These are phyloP conservation scores for Suillus bovinus DNA, from an alignment of 768 basidiomycete genomes.

Conservation along the genomic window DNA sequence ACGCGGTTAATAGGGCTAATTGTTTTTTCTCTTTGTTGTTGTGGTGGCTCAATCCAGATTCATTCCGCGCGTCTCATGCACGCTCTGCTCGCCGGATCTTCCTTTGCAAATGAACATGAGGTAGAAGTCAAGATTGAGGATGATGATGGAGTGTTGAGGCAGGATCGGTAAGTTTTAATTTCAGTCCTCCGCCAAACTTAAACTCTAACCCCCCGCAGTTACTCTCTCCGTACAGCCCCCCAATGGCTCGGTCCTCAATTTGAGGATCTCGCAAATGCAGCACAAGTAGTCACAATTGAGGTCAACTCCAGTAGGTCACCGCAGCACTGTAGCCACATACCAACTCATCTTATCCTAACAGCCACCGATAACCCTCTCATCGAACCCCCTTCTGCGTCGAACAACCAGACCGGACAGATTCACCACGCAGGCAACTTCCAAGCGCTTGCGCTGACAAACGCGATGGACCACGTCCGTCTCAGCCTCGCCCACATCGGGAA, in stretches of 20 bases:
- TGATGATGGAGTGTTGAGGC: conserved; percentile 72
- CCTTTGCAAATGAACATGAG: conserved; percentile 66
- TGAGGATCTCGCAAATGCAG: conserved; percentile 70
- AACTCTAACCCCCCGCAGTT: conserved; percentile 14
- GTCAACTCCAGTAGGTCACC: conserved; percentile 73
- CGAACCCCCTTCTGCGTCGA: conserved; percentile 69
- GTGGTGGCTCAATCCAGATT: conserved; percentile 39
- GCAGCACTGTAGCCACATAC: conserved; percentile 6
- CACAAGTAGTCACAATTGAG: conserved; percentile 66
- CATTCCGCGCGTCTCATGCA: conserved; percentile 72
- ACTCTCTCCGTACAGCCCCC: conserved; percentile 64
- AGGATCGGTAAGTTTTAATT: conserved; percentile 65
- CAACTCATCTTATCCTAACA: conserved; percentile 24
- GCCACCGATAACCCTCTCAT: conserved; percentile 89
- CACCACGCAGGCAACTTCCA: conserved; percentile 92
- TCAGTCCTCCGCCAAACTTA: not conserved
- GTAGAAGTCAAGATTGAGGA: conserved; percentile 73
- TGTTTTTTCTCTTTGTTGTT: too few relatives aligned
- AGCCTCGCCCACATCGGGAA: conserved; percentile 71
- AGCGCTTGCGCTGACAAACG: conserved; percentile 81
- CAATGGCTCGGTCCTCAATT: conserved; percentile 88
- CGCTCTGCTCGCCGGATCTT: conserved; percentile 66
- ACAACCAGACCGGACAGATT: conserved; percentile 42
- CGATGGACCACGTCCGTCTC: conserved; percentile 85
- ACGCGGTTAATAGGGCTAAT: not conserved